Base-by-base conservation (phyloP, 2,329 filamentous ascomycete species). In the Fusarium sp. region DNA sequence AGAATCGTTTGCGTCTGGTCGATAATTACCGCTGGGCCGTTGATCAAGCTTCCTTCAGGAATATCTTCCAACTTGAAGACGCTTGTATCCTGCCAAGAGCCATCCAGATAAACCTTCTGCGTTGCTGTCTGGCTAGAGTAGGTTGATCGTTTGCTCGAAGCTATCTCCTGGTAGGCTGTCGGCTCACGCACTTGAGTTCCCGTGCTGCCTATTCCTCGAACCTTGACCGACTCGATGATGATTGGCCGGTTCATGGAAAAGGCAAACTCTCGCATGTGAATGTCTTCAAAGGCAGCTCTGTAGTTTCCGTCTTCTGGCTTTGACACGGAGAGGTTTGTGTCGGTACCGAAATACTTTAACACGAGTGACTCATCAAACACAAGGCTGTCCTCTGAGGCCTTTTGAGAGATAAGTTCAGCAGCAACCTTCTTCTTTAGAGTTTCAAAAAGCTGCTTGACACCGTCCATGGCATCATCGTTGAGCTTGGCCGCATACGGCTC, bases 271-370 rank as follows among this genome's bases (percentile, higher is more conserved):
- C 82, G 78, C 16, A 81, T 64, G 62, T 86, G 84, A 24, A 80
- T 76, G 0, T 74, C 74, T 22, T 76, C 75, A 56, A 86, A 85
- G 0, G 81, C 81, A 6, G 72, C 64, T 0, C 76, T 79, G 61
- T 83, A 85, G 58, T 84, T 78, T 11, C 78, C 78, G 20, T 83
- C 78, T 5, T 68, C 70, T 5, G 82, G 80, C 10, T 79, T 81
- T 6, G 85, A 75, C 17, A 88, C 85, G 81, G 86, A 85, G 38
- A 89, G 44, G 46, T 73, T 75, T 1, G 73, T 75, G 9, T 75
- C 73, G 0, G 85, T 87, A 2, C 87, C 86, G 70, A 86, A 84
- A 62, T 88, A 87, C 36, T 85, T 82, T 71, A 88, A 80, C 58
- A 85, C 85, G 4, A 88, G 78, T 40, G 84, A 86, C 20, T 80